A percentile compares a stretch with the other conserved stretches of the same genome.
Conservation (phyloP, 2,329 filamentous ascomycete genomes). For the Calonectria hongkongensis region DNA sequence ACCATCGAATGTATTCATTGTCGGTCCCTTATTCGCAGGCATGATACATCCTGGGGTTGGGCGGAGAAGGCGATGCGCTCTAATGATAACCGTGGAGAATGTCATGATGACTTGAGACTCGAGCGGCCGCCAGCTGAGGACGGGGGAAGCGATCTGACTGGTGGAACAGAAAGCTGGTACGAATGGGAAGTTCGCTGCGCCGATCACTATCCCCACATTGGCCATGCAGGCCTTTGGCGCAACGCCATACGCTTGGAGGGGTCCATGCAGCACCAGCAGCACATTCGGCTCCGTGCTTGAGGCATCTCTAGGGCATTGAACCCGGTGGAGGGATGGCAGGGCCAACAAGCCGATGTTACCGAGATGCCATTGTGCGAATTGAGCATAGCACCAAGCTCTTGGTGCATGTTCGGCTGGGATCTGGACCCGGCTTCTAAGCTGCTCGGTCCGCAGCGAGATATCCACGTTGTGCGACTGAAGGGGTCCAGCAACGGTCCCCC, state of each 20-base stretch:
- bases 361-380: slow-evolving; percentile 29
- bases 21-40: slow-evolving; percentile 6
- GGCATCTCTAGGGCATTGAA: slow-evolving; percentile 5
- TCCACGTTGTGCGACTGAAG: neutral
- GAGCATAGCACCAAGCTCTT: slow-evolving; percentile 10
- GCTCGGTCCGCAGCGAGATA: slow-evolving; percentile 22
- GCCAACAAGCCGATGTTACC: slow-evolving; percentile 33
- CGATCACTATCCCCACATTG: slow-evolving; percentile 34
- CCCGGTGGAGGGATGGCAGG: slow-evolving; percentile 24
- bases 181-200: slow-evolving; percentile 24
- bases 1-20: slow-evolving; percentile 18
- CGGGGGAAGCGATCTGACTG: slow-evolving; percentile 28
- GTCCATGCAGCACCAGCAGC: slow-evolving; percentile 11
- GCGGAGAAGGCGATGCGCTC: slow-evolving; percentile 26
- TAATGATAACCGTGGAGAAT: slow-evolving; percentile 34
- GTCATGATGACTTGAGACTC: slow-evolving; percentile 32
- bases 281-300: slow-evolving; percentile 31
- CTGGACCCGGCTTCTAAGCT: slow-evolving; percentile 19
- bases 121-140: slow-evolving; percentile 38
- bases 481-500: slow-evolving; percentile 25
- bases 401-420: slow-evolving; percentile 20
- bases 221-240: slow-evolving; percentile 24
- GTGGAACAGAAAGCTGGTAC: slow-evolving; percentile 18
- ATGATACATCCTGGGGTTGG: slow-evolving; percentile 1
- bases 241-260: slow-evolving; percentile 34